Conservation (phyloP, 2,329 filamentous ascomycete species). For the Huntiella omanensis region DNA sequence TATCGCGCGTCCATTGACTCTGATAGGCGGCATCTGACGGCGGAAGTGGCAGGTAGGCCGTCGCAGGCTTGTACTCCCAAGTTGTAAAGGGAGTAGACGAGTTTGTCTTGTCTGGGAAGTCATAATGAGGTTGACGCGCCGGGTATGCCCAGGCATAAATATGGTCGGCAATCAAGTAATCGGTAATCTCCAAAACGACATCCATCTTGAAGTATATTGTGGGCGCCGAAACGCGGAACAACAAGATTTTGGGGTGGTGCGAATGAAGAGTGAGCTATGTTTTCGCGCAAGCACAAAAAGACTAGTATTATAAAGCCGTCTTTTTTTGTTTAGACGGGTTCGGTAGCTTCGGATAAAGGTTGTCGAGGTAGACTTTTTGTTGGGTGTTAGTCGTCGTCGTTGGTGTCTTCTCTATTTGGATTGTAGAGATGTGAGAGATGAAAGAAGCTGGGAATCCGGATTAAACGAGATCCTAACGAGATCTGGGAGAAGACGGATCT, state of each 20-base stretch:
- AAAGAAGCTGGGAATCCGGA: not conserved
- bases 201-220: constrained; percentile 44
- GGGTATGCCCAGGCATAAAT: constrained; percentile 58
- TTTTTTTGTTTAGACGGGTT: too few species aligned
- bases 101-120: constrained; percentile 27
- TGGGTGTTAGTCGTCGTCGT: too few species aligned
- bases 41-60: constrained; percentile 45
- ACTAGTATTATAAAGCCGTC: too few species aligned
- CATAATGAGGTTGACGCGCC: constrained; percentile 31
- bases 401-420: too few species aligned
- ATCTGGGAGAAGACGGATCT: constrained; percentile 6
- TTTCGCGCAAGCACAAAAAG: too few species aligned
- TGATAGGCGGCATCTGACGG: constrained; percentile 61
- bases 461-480: constrained; percentile 3
- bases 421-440: not conserved
- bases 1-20: constrained; percentile 61
- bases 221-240: too few species aligned
- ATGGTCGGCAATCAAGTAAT: constrained; percentile 66
- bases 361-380: too few species aligned
- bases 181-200: constrained; percentile 69
- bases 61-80: constrained; percentile 58
- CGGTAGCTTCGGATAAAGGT: too few species aligned
- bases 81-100: constrained; percentile 40
- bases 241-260: not conserved
- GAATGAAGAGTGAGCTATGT: too few species aligned